A percentile compares a stretch with the other conserved stretches of the same genome.
Conservation (phyloP, 2,329 filamentous ascomycete genomes). For the Diplodia mutila region DNA sequence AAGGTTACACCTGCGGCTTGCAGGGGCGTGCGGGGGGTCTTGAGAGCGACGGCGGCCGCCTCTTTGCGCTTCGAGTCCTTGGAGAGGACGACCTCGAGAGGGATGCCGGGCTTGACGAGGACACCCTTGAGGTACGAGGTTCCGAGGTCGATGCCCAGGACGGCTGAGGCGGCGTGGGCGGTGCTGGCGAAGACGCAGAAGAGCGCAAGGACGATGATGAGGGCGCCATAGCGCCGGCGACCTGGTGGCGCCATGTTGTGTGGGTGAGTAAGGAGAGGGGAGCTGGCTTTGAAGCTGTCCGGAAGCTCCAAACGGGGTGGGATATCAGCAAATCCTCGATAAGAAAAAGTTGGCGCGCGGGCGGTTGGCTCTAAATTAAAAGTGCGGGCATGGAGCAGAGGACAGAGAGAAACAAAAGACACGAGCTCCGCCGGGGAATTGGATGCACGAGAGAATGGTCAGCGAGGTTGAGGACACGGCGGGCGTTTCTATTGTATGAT, state of each 20-base stretch:
- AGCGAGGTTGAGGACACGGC: slow-evolving; percentile 3
- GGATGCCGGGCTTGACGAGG: slow-evolving; percentile 93
- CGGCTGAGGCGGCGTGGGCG: slow-evolving; percentile 70
- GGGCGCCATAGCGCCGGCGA: slow-evolving; percentile 45
- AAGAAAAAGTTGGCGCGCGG: neutral
- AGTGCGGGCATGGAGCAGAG: neutral
- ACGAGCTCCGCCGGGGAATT: slow-evolving; percentile 4
- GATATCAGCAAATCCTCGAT: slow-evolving; percentile 1
- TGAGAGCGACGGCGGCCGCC: slow-evolving; percentile 87
- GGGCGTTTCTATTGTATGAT: slow-evolving; percentile 1
- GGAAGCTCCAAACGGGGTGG: neutral
- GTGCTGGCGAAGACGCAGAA: slow-evolving; percentile 59
- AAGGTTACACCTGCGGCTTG: slow-evolving; percentile 70
- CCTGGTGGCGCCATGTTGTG: slow-evolving; percentile 53
- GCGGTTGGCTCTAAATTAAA: neutral
- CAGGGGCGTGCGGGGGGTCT: slow-evolving; percentile 57
- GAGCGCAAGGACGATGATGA: slow-evolving; percentile 56
- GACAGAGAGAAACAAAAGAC: neutral
- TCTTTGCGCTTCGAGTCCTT: slow-evolving; percentile 99
- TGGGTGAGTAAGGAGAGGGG: slow-evolving; percentile 29
- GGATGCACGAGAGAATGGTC: neutral
- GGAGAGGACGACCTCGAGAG: slow-evolving; percentile 95
- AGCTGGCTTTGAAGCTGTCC: slow-evolving; percentile 17
- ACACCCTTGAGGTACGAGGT: slow-evolving; percentile 97
- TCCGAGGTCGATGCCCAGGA: slow-evolving; percentile 90